phyloP scores from a whole-genome alignment of 352 stramenopile genomes.

The Thalassiosira allenii region DNA sequence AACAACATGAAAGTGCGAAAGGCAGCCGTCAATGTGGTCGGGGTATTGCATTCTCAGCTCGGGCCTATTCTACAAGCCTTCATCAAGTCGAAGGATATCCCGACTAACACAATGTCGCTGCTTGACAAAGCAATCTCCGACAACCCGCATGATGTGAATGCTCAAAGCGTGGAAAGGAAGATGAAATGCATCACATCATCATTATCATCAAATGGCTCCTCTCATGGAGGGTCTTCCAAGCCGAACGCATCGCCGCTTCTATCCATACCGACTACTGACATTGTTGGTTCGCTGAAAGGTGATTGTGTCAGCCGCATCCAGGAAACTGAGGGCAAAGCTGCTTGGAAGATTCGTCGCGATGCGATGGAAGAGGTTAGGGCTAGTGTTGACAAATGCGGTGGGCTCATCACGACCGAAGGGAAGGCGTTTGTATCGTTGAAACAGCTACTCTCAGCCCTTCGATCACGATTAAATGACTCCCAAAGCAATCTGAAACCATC shows the following conservation, averaged over 20 bases:
- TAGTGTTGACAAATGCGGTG: slow-evolving; percentile 66
- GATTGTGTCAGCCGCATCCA: slow-evolving; percentile 70
- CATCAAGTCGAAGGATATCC: slow-evolving; percentile 61
- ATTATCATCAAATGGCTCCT: slow-evolving; percentile 13
- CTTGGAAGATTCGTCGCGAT: slow-evolving; percentile 85
- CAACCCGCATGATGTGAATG: slow-evolving; percentile 62
- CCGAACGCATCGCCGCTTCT: slow-evolving; percentile 39
- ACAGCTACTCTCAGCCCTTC: slow-evolving; percentile 72
- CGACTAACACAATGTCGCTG: slow-evolving; percentile 39
- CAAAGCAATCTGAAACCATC: slow-evolving; percentile 88
- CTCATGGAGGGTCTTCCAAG: slow-evolving; percentile 9
- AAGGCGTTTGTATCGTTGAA: slow-evolving; percentile 64
- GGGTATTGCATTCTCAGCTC: slow-evolving; percentile 75
- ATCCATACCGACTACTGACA: slow-evolving; percentile 69
- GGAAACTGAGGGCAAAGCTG: slow-evolving; percentile 80
- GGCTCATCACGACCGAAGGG: slow-evolving; percentile 68
- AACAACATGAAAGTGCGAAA: slow-evolving; percentile 86
- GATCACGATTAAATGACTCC: slow-evolving; percentile 81
- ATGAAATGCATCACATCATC: slow-evolving; percentile 63
- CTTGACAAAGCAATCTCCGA: slow-evolving; percentile 71
- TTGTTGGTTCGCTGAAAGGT: slow-evolving; percentile 63
- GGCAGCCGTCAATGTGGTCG: slow-evolving; percentile 64
- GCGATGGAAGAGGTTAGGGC: slow-evolving; percentile 82
- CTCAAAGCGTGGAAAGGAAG: slow-evolving; percentile 41
- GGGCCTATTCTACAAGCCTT: slow-evolving; percentile 76